phyloP scores from a whole-genome alignment of 441 rosid genomes.

The Aquilaria agallochum region DNA sequence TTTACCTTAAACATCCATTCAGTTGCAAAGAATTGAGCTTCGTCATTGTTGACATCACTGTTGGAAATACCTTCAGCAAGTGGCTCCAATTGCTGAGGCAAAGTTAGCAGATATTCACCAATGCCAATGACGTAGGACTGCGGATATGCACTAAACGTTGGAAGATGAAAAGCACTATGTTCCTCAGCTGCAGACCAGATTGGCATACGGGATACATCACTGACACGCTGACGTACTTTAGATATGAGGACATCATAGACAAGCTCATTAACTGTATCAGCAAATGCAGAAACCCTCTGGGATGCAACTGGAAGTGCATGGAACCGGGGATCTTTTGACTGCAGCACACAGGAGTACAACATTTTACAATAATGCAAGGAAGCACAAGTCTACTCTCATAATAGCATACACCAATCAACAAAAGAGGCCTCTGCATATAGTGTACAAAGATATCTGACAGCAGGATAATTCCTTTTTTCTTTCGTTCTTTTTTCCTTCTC shows the following conservation, averaged over 20 bases:
- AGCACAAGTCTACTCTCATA: too few species aligned
- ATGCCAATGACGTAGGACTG: slow-evolving; percentile 88
- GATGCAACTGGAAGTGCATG: slow-evolving; percentile 95
- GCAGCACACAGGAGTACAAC: slow-evolving; percentile 21
- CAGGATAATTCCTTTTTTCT: too few species aligned
- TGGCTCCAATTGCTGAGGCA: slow-evolving; percentile 98
- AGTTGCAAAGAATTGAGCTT: slow-evolving; percentile 91
- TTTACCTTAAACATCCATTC: slow-evolving; percentile 99
- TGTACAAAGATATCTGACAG: too few species aligned
- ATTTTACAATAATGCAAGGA: neutral
- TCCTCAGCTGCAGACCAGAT: slow-evolving; percentile 95
- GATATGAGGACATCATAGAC: slow-evolving; percentile 95
- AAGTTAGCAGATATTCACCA: slow-evolving; percentile 96
- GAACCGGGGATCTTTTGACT: slow-evolving; percentile 98
- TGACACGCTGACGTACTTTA: slow-evolving; percentile 90
- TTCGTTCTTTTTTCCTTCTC: too few species aligned
- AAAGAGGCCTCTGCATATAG: too few species aligned
- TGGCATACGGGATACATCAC: slow-evolving; percentile 76
- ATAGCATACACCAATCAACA: too few species aligned
- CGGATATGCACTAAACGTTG: slow-evolving; percentile 95
- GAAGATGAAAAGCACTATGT: slow-evolving; percentile 76
- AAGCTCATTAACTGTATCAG: slow-evolving; percentile 88
- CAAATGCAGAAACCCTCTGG: slow-evolving; percentile 83
- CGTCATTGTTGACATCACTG: slow-evolving; percentile 75
- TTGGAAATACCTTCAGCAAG: slow-evolving; percentile 93